Evolutionary conservation across 352 stramenopile genomes (phyloP).

Genomic region (Pythium rishiriense): DNA sequence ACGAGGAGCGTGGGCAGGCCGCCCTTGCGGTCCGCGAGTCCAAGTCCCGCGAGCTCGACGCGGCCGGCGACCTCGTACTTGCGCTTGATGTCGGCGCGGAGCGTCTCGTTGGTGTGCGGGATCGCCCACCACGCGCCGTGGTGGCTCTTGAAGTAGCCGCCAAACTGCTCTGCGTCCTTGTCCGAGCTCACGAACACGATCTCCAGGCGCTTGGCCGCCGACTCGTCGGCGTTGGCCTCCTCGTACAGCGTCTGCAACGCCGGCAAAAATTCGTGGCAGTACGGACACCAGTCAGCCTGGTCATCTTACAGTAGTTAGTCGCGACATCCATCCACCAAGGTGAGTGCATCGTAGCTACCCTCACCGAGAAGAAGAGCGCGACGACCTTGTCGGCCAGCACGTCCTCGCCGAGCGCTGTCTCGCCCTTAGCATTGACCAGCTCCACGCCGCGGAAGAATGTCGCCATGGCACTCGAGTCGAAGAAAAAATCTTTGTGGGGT

Average conservation of each 20-base stretch:
- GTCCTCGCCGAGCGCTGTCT: conserved; percentile 40
- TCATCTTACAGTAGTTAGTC: too few species aligned
- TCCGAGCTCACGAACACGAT: conserved; percentile 82
- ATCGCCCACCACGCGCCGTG: conserved; percentile 73
- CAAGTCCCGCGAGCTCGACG: conserved; percentile 30
- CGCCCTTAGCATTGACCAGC: conserved; percentile 52
- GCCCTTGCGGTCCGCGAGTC: conserved; percentile 28
- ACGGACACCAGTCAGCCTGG: conserved; percentile 79
- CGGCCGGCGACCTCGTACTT: conserved; percentile 37
- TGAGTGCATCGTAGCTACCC: too few species aligned
- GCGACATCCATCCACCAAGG: too few species aligned
- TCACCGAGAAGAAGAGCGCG: conserved; percentile 77
- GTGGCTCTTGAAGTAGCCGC: conserved; percentile 58
- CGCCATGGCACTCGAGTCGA: background rate
- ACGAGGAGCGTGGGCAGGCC: conserved; percentile 36
- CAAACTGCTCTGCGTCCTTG: conserved; percentile 47
- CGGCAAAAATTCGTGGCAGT: conserved; percentile 79
- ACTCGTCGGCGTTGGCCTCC: conserved; percentile 39
- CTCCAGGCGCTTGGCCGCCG: conserved; percentile 40
- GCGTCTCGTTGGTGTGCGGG: conserved; percentile 23
- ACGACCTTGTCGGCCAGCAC: conserved; percentile 50
- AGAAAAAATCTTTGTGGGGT: background rate
- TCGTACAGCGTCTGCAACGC: conserved; percentile 69
- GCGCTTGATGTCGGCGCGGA: conserved; percentile 34
- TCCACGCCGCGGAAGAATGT: conserved; percentile 48